These are phyloP conservation scores for Chaetomiaceae sp. DNA, from an alignment of 2,329 filamentous ascomycete genomes.

Conservation along the genomic window DNA sequence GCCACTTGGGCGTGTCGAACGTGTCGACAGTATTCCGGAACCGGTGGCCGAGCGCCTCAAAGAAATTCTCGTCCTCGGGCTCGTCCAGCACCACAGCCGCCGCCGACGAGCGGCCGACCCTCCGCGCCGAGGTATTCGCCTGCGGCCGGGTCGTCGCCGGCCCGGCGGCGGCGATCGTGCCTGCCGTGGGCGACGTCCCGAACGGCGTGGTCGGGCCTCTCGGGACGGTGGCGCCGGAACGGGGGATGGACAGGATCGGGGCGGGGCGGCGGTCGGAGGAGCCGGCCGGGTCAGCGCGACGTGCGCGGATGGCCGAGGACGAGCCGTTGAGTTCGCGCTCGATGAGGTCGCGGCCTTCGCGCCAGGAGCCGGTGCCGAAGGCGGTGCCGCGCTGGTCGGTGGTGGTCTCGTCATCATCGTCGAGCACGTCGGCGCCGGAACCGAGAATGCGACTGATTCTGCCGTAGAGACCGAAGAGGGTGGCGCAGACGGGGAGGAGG, in stretches of 20 bases:
- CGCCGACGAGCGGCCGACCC: slow-evolving; percentile 24
- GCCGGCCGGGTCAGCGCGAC: slow-evolving; percentile 34
- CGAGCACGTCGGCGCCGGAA: slow-evolving; percentile 67
- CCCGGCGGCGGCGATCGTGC: not conserved
- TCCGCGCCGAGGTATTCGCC: slow-evolving; percentile 27
- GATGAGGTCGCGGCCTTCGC: slow-evolving; percentile 85
- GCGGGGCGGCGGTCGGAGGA: slow-evolving; percentile 31
- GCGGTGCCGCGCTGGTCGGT: slow-evolving; percentile 41
- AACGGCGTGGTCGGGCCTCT: slow-evolving; percentile 39
- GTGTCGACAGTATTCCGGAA: slow-evolving; percentile 90
- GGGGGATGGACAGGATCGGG: slow-evolving; percentile 44
- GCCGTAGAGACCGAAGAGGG: slow-evolving; percentile 84
- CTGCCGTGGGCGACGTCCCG: slow-evolving; percentile 34
- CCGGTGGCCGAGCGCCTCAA: slow-evolving; percentile 74
- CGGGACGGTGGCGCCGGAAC: slow-evolving; percentile 18
- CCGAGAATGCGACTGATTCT: slow-evolving; percentile 70
- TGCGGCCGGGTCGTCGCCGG: slow-evolving; percentile 6
- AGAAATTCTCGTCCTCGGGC: slow-evolving; percentile 66
- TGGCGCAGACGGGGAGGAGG: slow-evolving; percentile 76
- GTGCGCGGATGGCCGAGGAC: slow-evolving; percentile 45
- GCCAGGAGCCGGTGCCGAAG: slow-evolving; percentile 78
- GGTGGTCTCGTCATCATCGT: slow-evolving; percentile 64
- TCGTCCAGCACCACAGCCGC: slow-evolving; percentile 8
- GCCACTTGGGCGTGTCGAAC: slow-evolving; percentile 74
- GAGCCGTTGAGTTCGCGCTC: slow-evolving; percentile 73